Conservation (phyloP, 371 early-diverging fungal species). For the Parasitella parasitica region DNA sequence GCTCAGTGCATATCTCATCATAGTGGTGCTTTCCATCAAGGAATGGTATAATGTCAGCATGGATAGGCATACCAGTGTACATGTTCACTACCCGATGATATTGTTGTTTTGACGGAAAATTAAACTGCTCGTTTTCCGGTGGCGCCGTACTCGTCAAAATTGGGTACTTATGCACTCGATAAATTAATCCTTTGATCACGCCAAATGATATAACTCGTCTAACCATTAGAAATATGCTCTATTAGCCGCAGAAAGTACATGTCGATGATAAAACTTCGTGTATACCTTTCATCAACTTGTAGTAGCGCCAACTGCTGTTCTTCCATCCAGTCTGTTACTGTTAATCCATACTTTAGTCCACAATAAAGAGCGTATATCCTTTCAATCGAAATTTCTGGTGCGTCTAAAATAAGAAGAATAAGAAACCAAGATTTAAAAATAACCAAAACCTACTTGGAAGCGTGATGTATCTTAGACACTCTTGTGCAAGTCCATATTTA, state of each 20-base stretch:
- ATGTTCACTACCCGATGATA: slow-evolving; percentile 28
- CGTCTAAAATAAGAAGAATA: slow-evolving; percentile 8
- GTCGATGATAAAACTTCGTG: neutral
- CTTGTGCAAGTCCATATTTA: slow-evolving; percentile 57
- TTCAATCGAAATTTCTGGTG: slow-evolving; percentile 48
- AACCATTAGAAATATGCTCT: neutral
- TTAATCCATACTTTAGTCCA: slow-evolving; percentile 68
- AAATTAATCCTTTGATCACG: slow-evolving; percentile 74
- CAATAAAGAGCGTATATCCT: slow-evolving; percentile 74
- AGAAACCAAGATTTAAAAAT: neutral
- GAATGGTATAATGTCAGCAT: slow-evolving; percentile 46
- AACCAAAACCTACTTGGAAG: slow-evolving; percentile 28
- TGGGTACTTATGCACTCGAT: slow-evolving; percentile 84
- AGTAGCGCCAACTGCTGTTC: slow-evolving; percentile 61
- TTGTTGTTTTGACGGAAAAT: slow-evolving; percentile 15
- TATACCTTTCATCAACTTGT: slow-evolving; percentile 76
- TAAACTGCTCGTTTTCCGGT: slow-evolving; percentile 4
- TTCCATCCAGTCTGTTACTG: slow-evolving; percentile 76
- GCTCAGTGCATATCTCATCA: slow-evolving; percentile 70
- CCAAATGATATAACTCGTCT: slow-evolving; percentile 86
- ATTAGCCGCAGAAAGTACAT: neutral
- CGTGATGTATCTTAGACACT: slow-evolving; percentile 69
- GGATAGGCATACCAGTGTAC: slow-evolving; percentile 38
- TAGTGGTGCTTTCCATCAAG: slow-evolving; percentile 73
- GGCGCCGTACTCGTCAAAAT: slow-evolving; percentile 40